Percentiles rank a stretch among this genome's conserved stretches.
phyloP scores from a whole-genome alignment of 2,329 filamentous ascomycete species.

The Alternaria rosae region DNA sequence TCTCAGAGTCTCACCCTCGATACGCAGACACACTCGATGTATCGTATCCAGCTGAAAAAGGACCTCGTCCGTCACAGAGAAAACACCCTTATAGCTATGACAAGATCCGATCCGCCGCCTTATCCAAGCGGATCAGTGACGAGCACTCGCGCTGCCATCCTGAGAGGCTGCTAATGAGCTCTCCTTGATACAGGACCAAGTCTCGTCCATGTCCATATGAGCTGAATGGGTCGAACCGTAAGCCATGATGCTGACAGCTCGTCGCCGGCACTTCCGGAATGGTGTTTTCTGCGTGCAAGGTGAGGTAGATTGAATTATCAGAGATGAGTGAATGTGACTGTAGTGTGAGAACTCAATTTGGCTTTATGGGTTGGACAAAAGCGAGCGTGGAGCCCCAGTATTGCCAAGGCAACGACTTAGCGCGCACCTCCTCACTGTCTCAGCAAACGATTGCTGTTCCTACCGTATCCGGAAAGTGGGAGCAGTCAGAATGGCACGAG shows the following conservation, averaged over 20 bases:
- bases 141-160: background rate
- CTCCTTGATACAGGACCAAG: background rate
- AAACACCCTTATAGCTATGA: background rate
- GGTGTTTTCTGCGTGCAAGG: background rate
- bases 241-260: background rate
- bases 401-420: background rate
- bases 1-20: too few relatives aligned
- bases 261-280: background rate
- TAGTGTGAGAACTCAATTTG: background rate
- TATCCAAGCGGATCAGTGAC: background rate
- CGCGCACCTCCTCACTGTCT: background rate
- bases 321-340: background rate
- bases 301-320: background rate
- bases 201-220: background rate
- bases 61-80: background rate
- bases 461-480: background rate
- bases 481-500: background rate
- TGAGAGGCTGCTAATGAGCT: background rate
- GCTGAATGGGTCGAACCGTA: background rate
- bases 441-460: background rate
- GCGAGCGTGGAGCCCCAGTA: background rate
- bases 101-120: too few relatives aligned
- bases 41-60: too few relatives aligned
- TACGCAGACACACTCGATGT: background rate
- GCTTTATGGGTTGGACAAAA: background rate